These are phyloP conservation scores for Cynanchum wilfordii DNA, from an alignment of 257 asterid species.

Conservation along the genomic window DNA sequence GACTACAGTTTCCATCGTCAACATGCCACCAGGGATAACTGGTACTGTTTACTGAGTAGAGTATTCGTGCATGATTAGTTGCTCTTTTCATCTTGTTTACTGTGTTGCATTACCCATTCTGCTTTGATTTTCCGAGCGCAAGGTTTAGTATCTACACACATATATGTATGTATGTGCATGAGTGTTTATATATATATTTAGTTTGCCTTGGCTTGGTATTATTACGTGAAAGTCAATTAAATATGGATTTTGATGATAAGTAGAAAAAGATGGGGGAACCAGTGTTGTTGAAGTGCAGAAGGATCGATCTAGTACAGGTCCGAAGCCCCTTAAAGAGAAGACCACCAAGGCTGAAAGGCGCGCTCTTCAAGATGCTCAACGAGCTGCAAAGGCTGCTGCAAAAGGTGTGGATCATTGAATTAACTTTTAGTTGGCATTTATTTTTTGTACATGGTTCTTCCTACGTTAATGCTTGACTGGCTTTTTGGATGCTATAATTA, in stretches of 20 bases:
- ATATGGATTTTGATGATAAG: conserved; percentile 7
- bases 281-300: conserved; percentile 39
- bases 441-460: neutral
- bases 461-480: neutral
- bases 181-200: too few species aligned
- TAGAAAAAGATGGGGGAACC: conserved; percentile 47
- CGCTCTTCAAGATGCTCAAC: conserved; percentile 91
- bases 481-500: neutral
- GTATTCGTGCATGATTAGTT: neutral
- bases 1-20: conserved; percentile 36
- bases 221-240: neutral
- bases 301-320: conserved; percentile 35
- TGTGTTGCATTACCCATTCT: neutral
- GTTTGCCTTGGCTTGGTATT: neutral
- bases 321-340: conserved; percentile 66
- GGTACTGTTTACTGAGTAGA: conserved; percentile 24
- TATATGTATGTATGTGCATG: too few species aligned
- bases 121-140: neutral
- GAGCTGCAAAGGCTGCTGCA: conserved; percentile 85
- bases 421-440: conserved; percentile 4
- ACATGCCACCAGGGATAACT: conserved; percentile 30
- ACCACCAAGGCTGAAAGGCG: conserved; percentile 89
- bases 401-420: conserved; percentile 42
- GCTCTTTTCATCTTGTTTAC: neutral
- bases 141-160: neutral